Percentiles rank a stretch among this genome's conserved stretches.
Conservation (phyloP, 1,284 basidiomycete species). For the Anthracocystis setariae region DNA sequence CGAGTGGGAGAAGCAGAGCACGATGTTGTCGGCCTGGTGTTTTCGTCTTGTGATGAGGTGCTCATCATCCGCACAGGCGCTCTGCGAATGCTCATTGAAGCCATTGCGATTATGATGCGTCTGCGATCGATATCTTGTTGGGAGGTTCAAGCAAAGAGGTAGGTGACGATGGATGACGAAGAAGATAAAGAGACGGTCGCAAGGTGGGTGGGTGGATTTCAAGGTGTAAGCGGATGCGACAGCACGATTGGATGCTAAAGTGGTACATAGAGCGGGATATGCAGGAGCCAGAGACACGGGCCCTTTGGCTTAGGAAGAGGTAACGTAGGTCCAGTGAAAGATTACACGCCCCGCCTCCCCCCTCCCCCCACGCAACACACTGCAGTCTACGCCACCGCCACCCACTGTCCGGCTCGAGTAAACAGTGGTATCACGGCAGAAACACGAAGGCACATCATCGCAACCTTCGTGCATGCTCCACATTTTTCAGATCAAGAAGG, state of each 20-base stretch:
- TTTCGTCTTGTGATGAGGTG: conserved; percentile 18
- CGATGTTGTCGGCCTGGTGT: conserved; percentile 11
- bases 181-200: neutral
- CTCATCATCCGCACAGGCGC: conserved; percentile 15
- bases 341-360: no score
- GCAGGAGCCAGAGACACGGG: conserved; percentile 21
- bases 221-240: neutral
- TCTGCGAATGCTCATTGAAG: conserved; percentile 32
- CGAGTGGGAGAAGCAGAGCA: conserved; percentile 14
- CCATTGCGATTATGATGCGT: conserved; percentile 7
- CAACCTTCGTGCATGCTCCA: no score
- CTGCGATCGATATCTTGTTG: no score
- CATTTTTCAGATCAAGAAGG: no score
- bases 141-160: no score
- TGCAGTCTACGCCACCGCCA: neutral
- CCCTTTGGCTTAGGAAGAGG: conserved; percentile 5
- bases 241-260: neutral
- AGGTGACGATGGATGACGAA: neutral
- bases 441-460: neutral
- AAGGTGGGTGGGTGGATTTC: conserved; percentile 10
- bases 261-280: neutral
- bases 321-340: neutral
- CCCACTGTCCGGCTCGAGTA: neutral
- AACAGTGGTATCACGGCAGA: neutral
- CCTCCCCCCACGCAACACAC: neutral